Conservation (phyloP, 2,329 filamentous ascomycete species). For the Aspergillus eucalypticola region DNA sequence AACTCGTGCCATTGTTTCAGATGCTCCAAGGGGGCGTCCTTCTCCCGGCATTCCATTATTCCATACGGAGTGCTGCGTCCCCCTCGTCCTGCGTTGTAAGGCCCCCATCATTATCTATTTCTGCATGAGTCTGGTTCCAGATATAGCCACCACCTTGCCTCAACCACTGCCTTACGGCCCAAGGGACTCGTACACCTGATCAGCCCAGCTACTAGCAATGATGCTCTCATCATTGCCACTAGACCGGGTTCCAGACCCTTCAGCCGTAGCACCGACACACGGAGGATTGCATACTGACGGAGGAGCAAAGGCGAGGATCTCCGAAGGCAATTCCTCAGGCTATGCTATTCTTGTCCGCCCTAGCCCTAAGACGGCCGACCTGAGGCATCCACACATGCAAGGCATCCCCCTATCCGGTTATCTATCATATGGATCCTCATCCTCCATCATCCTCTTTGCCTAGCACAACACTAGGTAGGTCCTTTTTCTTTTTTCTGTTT, state of each 20-base stretch:
- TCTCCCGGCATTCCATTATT: conserved; percentile 7
- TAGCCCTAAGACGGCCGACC: neutral
- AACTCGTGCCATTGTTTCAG: conserved; percentile 11
- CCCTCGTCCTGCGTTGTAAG: neutral
- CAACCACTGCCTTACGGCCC: neutral
- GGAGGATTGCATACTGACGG: neutral
- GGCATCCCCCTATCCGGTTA: conserved; percentile 2
- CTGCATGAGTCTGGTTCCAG: neutral
- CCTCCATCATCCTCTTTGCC: neutral
- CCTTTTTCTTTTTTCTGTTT: neutral
- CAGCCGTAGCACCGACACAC: neutral
- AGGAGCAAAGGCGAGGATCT: neutral
- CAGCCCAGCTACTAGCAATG: neutral
- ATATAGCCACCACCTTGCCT: conserved; percentile 3
- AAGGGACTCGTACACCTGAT: neutral
- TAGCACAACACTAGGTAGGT: neutral
- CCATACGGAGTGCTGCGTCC: neutral
- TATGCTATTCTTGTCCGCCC: neutral
- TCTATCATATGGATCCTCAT: conserved; percentile 7
- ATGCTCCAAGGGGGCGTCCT: neutral
- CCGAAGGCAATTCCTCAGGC: neutral
- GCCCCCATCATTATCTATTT: neutral
- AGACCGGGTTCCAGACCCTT: neutral
- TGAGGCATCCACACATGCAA: conserved; percentile 1
- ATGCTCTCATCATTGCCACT: neutral